Percentiles rank a stretch among this genome's conserved stretches.
phyloP scores from a whole-genome alignment of 2,329 filamentous ascomycete genomes.

The Fusarium incarnatum region DNA sequence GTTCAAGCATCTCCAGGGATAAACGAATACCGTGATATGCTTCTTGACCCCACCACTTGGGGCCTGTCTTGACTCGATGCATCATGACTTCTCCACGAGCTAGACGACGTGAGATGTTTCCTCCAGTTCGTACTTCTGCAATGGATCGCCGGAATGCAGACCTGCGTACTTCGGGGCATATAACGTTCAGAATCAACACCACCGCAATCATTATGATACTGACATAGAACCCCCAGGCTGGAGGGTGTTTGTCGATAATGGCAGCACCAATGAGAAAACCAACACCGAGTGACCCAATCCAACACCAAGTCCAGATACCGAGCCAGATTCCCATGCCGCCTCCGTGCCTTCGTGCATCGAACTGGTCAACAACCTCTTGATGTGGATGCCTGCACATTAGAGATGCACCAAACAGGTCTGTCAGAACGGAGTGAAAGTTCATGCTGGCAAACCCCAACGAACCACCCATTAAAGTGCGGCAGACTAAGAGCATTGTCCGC shows the following conservation, averaged over 20 bases:
- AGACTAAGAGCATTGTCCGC: slow-evolving; percentile 70
- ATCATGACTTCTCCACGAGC: slow-evolving; percentile 81
- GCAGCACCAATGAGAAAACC: slow-evolving; percentile 78
- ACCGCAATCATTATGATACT: slow-evolving; percentile 74
- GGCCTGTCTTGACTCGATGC: slow-evolving; percentile 77
- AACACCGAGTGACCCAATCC: slow-evolving; percentile 75
- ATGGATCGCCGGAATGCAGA: slow-evolving; percentile 76
- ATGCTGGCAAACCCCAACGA: slow-evolving; percentile 81
- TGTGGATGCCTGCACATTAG: slow-evolving; percentile 78
- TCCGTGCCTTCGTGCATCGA: slow-evolving; percentile 78
- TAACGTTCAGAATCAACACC: slow-evolving; percentile 75
- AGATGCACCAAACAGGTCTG: slow-evolving; percentile 81
- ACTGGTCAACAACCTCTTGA: slow-evolving; percentile 74
- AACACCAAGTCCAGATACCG: slow-evolving; percentile 82
- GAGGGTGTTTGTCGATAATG: slow-evolving; percentile 72
- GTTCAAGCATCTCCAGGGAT: slow-evolving; percentile 76
- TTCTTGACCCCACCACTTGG: slow-evolving; percentile 82
- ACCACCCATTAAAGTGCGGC: slow-evolving; percentile 74
- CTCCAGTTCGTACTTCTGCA: slow-evolving; percentile 68
- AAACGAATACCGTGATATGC: slow-evolving; percentile 76
- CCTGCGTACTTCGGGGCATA: slow-evolving; percentile 77
- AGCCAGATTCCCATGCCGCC: slow-evolving; percentile 85
- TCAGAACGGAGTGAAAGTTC: slow-evolving; percentile 77
- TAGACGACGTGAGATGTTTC: slow-evolving; percentile 67
- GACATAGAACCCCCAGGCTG: slow-evolving; percentile 81